Percentiles rank a stretch among this genome's conserved stretches.
Evolutionary conservation across 177 flowering plant species (phyloP).

Genomic region (Vitis hybrid): DNA sequence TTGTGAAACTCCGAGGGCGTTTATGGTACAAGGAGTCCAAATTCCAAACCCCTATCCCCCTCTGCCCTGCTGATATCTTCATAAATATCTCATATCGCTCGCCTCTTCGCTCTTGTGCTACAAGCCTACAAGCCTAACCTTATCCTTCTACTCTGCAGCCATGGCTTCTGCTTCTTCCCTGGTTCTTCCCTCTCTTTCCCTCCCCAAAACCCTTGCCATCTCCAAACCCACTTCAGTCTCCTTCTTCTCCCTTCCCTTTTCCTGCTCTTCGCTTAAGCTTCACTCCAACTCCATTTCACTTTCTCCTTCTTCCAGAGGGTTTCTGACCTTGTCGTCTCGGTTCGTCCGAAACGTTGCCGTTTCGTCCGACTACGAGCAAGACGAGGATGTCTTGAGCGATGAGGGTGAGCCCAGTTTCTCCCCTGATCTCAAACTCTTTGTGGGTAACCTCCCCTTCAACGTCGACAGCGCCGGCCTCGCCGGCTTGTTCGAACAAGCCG

Average conservation of each 20-base stretch:
- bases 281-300: conserved; percentile 9
- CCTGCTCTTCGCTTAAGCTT: background rate
- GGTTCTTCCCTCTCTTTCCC: conserved; percentile 34
- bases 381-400: conserved; percentile 39
- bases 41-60: background rate
- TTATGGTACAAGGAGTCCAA: too few species aligned
- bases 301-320: conserved; percentile 1
- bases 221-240: conserved; percentile 22
- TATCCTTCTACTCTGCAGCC: conserved; percentile 18
- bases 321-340: conserved; percentile 24
- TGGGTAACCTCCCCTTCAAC: conserved; percentile 81
- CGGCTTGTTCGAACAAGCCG: conserved; percentile 68
- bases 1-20: too few species aligned
- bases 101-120: background rate
- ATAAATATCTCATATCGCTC: background rate
- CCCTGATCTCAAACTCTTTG: conserved; percentile 79
- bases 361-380: conserved; percentile 57
- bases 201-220: conserved; percentile 40
- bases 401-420: conserved; percentile 40
- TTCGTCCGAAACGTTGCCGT: conserved; percentile 47
- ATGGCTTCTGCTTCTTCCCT: conserved; percentile 58
- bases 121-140: conserved; percentile 2
- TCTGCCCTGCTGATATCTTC: background rate
- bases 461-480: conserved; percentile 84
- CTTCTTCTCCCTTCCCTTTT: background rate